These are phyloP conservation scores for Bretziella fagacearum DNA, from an alignment of 2,329 filamentous ascomycete species.

Conservation along the genomic window DNA sequence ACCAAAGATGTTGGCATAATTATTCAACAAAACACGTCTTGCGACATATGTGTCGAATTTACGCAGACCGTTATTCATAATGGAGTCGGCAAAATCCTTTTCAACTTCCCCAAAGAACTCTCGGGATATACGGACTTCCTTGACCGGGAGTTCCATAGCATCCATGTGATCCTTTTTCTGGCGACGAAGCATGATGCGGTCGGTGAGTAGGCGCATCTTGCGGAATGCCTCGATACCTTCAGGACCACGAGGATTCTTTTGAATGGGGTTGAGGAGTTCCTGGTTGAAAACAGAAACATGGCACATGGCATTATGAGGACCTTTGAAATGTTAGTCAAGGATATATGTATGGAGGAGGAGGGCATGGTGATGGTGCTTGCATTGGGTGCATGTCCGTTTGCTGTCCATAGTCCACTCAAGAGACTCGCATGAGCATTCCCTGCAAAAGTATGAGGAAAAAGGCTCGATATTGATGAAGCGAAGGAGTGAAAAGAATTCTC, in stretches of 20 bases:
- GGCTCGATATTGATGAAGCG: slow-evolving; percentile 79
- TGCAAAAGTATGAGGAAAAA: slow-evolving; percentile 90
- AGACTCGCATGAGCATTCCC: slow-evolving; percentile 61
- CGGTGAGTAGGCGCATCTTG: slow-evolving; percentile 76
- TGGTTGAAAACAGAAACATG: slow-evolving; percentile 64
- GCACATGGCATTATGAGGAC: slow-evolving; percentile 25
- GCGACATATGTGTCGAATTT: slow-evolving; percentile 93
- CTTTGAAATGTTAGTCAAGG: slow-evolving; percentile 4
- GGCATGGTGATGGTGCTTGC: slow-evolving; percentile 39
- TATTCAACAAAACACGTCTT: slow-evolving; percentile 84
- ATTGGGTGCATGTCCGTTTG: slow-evolving; percentile 52
- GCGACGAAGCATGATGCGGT: slow-evolving; percentile 87
- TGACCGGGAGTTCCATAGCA: slow-evolving; percentile 90
- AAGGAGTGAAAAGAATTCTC: slow-evolving; percentile 88
- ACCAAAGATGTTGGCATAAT: slow-evolving; percentile 97
- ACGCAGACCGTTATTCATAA: slow-evolving; percentile 81
- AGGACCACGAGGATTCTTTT: slow-evolving; percentile 41
- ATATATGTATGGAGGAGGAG: not conserved
- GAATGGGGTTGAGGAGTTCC: slow-evolving; percentile 75
- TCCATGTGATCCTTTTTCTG: slow-evolving; percentile 87
- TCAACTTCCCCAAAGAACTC: slow-evolving; percentile 96
- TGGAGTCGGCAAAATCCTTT: slow-evolving; percentile 84
- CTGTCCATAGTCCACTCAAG: slow-evolving; percentile 71
- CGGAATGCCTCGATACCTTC: slow-evolving; percentile 53
- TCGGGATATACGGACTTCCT: slow-evolving; percentile 78